Evolutionary conservation across 2,329 filamentous ascomycete genomes (phyloP).

Genomic region (Talaromyces sp.): DNA sequence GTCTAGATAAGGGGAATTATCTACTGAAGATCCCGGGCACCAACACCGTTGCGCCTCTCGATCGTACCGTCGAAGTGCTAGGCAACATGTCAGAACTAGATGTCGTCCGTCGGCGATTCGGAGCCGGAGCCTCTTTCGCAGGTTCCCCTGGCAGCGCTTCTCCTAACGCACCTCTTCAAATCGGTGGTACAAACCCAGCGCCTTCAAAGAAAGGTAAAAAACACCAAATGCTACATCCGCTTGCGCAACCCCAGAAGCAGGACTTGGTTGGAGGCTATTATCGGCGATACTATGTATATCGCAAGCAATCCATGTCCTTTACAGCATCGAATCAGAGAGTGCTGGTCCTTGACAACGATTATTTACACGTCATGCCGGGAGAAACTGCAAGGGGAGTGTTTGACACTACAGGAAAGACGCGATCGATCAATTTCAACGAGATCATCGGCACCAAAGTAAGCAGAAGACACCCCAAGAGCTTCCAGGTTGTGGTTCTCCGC

Average conservation of each 20-base stretch:
- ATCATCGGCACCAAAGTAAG: slow-evolving; percentile 66
- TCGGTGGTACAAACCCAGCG: slow-evolving; percentile 38
- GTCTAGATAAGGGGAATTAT: slow-evolving; percentile 64
- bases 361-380: slow-evolving; percentile 63
- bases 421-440: slow-evolving; percentile 62
- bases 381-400: slow-evolving; percentile 55
- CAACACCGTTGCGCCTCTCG: slow-evolving; percentile 62
- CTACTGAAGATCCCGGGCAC: slow-evolving; percentile 63
- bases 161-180: slow-evolving; percentile 63
- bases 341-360: slow-evolving; percentile 63
- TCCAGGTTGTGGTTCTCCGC: slow-evolving; percentile 60
- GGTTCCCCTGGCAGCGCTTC: slow-evolving; percentile 62
- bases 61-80: slow-evolving; percentile 64
- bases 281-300: slow-evolving; percentile 62
- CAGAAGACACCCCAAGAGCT: slow-evolving; percentile 63
- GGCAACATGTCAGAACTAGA: slow-evolving; percentile 61
- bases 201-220: slow-evolving; percentile 47
- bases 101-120: slow-evolving; percentile 61
- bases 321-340: slow-evolving; percentile 60
- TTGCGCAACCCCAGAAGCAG: slow-evolving; percentile 45
- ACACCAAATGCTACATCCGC: slow-evolving; percentile 45
- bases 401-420: slow-evolving; percentile 52
- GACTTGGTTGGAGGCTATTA: slow-evolving; percentile 52
- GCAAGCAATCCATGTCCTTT: slow-evolving; percentile 66
- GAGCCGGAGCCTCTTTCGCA: slow-evolving; percentile 56